phyloP scores from a whole-genome alignment of 768 basidiomycete species.

The Suillus cothurnatus region DNA sequence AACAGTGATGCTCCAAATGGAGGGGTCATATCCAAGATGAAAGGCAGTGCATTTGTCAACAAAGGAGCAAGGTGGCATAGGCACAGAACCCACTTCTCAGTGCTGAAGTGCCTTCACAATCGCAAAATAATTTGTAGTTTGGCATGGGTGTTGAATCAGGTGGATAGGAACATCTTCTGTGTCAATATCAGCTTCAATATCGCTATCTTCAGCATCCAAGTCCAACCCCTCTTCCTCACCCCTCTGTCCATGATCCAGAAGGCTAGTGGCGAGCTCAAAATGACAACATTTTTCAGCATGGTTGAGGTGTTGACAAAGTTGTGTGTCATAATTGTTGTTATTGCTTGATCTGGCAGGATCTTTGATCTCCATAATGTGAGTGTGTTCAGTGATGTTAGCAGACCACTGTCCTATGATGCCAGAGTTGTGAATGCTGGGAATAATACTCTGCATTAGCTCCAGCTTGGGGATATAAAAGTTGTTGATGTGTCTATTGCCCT shows the following conservation, averaged over 20 bases:
- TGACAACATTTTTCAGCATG: not conserved
- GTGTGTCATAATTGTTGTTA: not conserved
- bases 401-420: not conserved
- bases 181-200: not conserved
- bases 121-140: not conserved
- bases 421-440: not conserved
- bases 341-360: not conserved
- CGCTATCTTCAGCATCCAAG: not conserved
- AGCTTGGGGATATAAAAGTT: not conserved
- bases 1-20: slow-evolving; percentile 19
- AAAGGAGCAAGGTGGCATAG: slow-evolving; percentile 19
- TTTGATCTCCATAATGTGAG: not conserved
- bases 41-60: slow-evolving; percentile 18
- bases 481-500: no score
- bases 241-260: no score
- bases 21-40: slow-evolving; percentile 28
- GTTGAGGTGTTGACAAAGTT: not conserved
- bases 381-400: not conserved
- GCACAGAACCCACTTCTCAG: not conserved
- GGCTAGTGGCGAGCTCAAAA: not conserved
- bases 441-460: not conserved
- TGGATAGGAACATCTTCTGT: no score
- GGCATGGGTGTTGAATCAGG: no score
- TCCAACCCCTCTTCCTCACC: no score
- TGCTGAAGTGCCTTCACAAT: not conserved